A percentile compares a stretch with the other conserved stretches of the same genome.
Conservation (phyloP, 2,329 filamentous ascomycete species). For the Nemania serpens region DNA sequence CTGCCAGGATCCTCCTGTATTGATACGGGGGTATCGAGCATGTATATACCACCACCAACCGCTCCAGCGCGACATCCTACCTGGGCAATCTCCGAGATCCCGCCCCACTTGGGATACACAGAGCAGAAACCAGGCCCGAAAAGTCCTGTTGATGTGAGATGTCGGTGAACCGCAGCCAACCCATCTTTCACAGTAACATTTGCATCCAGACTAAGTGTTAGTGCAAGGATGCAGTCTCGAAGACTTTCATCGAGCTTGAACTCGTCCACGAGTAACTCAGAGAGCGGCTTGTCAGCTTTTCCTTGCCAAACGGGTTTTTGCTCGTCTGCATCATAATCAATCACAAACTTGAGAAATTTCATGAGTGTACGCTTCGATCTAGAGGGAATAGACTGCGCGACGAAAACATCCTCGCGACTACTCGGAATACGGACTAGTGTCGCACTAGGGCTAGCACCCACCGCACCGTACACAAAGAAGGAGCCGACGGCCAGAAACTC, state of each 20-base stretch:
- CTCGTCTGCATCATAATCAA: constrained; percentile 66
- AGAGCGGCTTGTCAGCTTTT: constrained; percentile 59
- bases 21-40: constrained; percentile 73
- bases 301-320: constrained; percentile 63
- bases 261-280: constrained; percentile 61
- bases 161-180: constrained; percentile 73
- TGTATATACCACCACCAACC: constrained; percentile 89
- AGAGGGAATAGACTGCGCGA: constrained; percentile 73
- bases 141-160: constrained; percentile 83
- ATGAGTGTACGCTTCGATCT: constrained; percentile 85
- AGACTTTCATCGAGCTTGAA: constrained; percentile 73
- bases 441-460: constrained; percentile 34
- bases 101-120: constrained; percentile 91
- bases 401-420: constrained; percentile 89
- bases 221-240: constrained; percentile 64
- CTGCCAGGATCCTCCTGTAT: constrained; percentile 37
- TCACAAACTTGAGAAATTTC: constrained; percentile 90
- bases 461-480: constrained; percentile 75
- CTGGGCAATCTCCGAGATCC: constrained; percentile 85
- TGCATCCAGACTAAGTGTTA: constrained; percentile 74
- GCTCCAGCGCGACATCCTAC: constrained; percentile 88
- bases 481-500: constrained; percentile 93
- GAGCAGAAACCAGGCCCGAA: constrained; percentile 90
- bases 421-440: constrained; percentile 76
- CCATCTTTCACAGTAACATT: constrained; percentile 68